Base-by-base conservation (phyloP, 176 grass and related monocot species). In the Oryza brachyantha region DNA sequence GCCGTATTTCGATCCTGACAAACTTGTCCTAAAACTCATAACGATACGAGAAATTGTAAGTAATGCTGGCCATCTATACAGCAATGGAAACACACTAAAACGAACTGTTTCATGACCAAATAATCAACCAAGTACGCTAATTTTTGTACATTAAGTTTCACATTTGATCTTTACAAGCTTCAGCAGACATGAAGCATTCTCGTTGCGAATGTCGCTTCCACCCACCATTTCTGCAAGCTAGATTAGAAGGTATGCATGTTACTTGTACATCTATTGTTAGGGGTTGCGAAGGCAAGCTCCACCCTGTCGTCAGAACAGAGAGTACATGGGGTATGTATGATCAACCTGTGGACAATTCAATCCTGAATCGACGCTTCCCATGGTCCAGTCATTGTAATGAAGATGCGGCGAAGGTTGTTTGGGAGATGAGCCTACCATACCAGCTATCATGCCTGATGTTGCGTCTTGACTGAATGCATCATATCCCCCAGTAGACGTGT, bases 111-210 rank as follows among this genome's bases (percentile, higher is more conserved):
- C n/a, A 62, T 75, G 57, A 75, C 50, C 66, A 69, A 80, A 75
- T 50, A 39, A 70, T 40, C 22, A 14, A 22, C 10, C 10, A 5
- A 81, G 61, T 14, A 81, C 11, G 43, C 41, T 31, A 77, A 22
- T 60, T n/a, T 81, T 82, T 68, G 59, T 78, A 90, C 52, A 86
- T 41, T 59, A 68, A 78, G 73, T 38, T 78, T 40, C 63, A 64
- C 52, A 55, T 63, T 75, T 68, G 6, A 54, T 85, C 36, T 81
- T 81, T 89, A 89, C 82, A 89, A 73, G 78, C 45, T 85, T 77
- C 73, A 66, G 78, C 73, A 39, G 71, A 85, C 83, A 81, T 24
- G 14, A 68, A 62, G 75, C 80, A 40, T 74, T 74, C 10, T 66
- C 3, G 5, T 55, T 63, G 8, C 76, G 76, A 79, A 40, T 50